Conservation (phyloP, 2,329 filamentous ascomycete species). For the Tolypocladium tropicale region DNA sequence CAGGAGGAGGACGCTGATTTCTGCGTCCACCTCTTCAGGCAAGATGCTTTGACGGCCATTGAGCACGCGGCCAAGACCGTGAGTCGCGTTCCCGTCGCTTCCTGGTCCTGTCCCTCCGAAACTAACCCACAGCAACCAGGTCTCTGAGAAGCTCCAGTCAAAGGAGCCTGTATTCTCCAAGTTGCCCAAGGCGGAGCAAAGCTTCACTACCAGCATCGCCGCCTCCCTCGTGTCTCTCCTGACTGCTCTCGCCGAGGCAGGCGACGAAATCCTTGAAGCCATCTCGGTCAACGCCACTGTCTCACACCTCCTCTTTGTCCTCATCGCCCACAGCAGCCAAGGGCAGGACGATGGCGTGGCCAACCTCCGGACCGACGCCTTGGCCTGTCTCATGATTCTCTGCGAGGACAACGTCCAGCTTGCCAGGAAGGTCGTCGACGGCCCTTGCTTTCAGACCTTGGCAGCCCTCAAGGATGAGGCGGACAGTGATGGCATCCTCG, state of each 20-base stretch:
- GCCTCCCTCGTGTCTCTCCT: slow-evolving; percentile 43
- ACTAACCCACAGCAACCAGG: slow-evolving; percentile 15
- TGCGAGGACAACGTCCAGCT: slow-evolving; percentile 50
- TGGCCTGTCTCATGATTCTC: slow-evolving; percentile 46
- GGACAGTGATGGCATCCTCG: slow-evolving; percentile 40
- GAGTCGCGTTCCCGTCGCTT: slow-evolving; percentile 12
- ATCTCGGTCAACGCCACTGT: slow-evolving; percentile 39
- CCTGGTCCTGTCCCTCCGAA: background rate
- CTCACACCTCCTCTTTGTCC: slow-evolving; percentile 42
- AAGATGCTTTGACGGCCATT: slow-evolving; percentile 51
- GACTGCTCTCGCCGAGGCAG: slow-evolving; percentile 44
- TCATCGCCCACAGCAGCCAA: slow-evolving; percentile 35
- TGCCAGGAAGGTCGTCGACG: slow-evolving; percentile 39
- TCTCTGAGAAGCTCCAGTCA: slow-evolving; percentile 31
- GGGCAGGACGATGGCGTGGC: slow-evolving; percentile 31
- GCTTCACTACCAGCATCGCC: slow-evolving; percentile 42
- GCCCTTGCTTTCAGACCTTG: slow-evolving; percentile 38
- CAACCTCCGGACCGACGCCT: slow-evolving; percentile 31
- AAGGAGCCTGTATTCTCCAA: slow-evolving; percentile 33
- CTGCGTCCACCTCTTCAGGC: slow-evolving; percentile 52
- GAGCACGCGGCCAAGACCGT: slow-evolving; percentile 45
- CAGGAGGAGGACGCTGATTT: slow-evolving; percentile 57
- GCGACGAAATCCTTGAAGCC: slow-evolving; percentile 48
- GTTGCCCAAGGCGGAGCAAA: slow-evolving; percentile 41
- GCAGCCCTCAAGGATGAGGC: slow-evolving; percentile 35